Conservation (phyloP, 352 stramenopile genomes). For the Aphanomyces invadans region DNA sequence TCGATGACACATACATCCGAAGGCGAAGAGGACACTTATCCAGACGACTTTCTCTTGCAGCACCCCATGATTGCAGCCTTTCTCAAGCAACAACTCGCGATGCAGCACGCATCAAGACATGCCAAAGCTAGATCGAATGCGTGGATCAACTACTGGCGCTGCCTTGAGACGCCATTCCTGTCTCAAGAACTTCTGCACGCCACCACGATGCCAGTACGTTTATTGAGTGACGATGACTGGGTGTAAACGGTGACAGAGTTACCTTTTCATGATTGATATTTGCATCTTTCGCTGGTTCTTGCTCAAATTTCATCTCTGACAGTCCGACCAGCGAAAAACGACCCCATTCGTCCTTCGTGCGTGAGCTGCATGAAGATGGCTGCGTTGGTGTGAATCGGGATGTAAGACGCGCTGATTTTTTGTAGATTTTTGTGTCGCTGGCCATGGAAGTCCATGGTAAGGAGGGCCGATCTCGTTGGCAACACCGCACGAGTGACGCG, state of each 20-base stretch:
- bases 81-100: not conserved
- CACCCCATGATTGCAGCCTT: not conserved
- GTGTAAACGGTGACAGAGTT: too few species aligned
- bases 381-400: too few species aligned
- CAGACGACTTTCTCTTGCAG: not conserved
- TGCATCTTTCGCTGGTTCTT: too few species aligned
- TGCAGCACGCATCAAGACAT: not conserved
- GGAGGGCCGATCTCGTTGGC: constrained; percentile 17
- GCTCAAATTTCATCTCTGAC: too few species aligned
- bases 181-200: constrained; percentile 33
- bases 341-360: too few species aligned
- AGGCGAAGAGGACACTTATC: not conserved
- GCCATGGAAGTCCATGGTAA: constrained; percentile 59
- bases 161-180: not conserved
- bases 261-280: not conserved
- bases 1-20: constrained; percentile 1
- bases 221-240: too few species aligned
- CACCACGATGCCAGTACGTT: constrained; percentile 46
- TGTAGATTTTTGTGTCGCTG: constrained; percentile 44
- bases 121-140: not conserved
- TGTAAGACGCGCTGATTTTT: too few species aligned
- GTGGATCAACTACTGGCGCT: constrained; percentile 2
- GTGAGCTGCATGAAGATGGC: too few species aligned
- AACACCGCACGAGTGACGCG: constrained; percentile 23
- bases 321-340: too few species aligned